Evolutionary conservation across 2,329 filamentous ascomycete genomes (phyloP).

Genomic region (Botrytis squamosa): DNA sequence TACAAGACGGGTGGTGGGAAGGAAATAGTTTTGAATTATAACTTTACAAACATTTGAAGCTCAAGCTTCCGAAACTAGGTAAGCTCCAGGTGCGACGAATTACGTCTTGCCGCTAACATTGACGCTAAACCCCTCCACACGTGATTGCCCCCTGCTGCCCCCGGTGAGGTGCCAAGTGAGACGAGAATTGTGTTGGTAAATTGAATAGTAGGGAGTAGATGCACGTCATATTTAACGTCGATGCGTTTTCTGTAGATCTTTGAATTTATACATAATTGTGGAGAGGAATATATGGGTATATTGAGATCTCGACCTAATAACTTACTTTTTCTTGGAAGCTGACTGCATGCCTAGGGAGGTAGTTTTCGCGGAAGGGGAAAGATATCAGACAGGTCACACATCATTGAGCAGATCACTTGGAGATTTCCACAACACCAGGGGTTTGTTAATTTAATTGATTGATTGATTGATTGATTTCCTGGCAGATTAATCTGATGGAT

Average conservation of each 20-base stretch:
- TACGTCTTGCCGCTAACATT: constrained; percentile 16
- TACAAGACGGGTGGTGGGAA: background rate
- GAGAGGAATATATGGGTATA: background rate
- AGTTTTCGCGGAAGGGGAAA: background rate
- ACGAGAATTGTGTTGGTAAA: background rate
- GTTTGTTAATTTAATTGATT: background rate
- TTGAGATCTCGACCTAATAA: background rate
- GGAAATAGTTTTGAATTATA: constrained; percentile 2
- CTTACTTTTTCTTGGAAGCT: background rate
- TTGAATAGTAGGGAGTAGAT: background rate
- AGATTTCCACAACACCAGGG: background rate
- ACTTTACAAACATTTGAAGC: constrained; percentile 13
- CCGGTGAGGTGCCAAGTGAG: background rate
- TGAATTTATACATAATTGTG: background rate
- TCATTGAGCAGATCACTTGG: background rate
- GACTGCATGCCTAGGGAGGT: background rate
- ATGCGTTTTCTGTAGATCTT: constrained; percentile 1
- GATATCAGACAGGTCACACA: background rate
- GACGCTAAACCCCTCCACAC: constrained; percentile 15
- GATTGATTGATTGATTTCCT: constrained; percentile 14
- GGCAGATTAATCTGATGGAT: constrained; percentile 7
- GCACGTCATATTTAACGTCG: constrained; percentile 10
- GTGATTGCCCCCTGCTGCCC: constrained; percentile 11
- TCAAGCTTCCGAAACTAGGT: constrained; percentile 6
- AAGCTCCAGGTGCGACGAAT: constrained; percentile 14